Conservation (phyloP, 2,329 filamentous ascomycete species). For the Coniosporium tulheliwenetii region DNA sequence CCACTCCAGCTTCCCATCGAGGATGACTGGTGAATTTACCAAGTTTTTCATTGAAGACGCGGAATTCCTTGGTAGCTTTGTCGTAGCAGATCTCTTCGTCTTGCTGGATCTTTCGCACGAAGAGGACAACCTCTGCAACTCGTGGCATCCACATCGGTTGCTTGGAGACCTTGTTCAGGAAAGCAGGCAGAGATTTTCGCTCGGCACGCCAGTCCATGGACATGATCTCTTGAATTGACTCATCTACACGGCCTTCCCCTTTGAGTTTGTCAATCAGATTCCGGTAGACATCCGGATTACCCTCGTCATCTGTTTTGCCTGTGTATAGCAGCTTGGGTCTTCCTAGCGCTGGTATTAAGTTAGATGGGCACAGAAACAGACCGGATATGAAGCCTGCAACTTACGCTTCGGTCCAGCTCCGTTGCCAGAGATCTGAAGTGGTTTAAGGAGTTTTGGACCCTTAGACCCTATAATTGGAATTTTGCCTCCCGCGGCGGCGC, state of each 20-base stretch:
- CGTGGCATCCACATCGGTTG: neutral
- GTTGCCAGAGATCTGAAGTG: no score
- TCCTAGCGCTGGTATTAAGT: no score
- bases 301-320: conserved; percentile 28
- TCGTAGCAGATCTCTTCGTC: conserved; percentile 10
- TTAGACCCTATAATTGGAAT: neutral
- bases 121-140: conserved; percentile 38
- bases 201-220: conserved; percentile 44
- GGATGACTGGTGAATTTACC: conserved; percentile 21
- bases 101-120: conserved; percentile 19
- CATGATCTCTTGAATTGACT: conserved; percentile 29
- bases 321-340: neutral
- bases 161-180: conserved; percentile 23
- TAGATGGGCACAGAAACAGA: no score
- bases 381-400: no score
- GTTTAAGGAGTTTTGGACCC: no score
- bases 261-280: conserved; percentile 32
- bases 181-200: conserved; percentile 22
- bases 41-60: conserved; percentile 15
- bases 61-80: neutral
- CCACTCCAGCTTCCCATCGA: conserved; percentile 40
- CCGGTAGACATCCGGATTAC: conserved; percentile 37
- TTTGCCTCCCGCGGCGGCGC: conserved; percentile 9
- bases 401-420: no score
- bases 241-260: conserved; percentile 22